Evolutionary conservation across 2,329 filamentous ascomycete genomes (phyloP), one percentile per base, ranked within the genome.

Genomic region (Colletotrichum simmondsii): DNA sequence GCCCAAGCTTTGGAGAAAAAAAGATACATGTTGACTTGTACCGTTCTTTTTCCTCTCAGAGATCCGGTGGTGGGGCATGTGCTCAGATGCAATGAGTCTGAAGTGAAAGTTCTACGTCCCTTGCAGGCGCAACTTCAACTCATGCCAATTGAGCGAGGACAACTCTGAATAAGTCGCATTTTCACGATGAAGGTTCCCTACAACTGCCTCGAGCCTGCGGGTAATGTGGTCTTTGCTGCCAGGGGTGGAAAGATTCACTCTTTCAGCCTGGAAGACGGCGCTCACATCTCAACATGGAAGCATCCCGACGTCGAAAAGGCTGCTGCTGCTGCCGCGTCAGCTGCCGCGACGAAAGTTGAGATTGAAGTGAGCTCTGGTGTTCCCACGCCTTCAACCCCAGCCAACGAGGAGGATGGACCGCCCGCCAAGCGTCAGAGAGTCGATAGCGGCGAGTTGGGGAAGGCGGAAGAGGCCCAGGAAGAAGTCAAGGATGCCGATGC

Each of bases 161-260:
- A 65, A 49, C n/a, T 54, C 14, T 12, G 8, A 26, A 49, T 28
- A 54, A 52, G 10, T 46, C 56, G 14, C 12, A 4, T 16, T 24
- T 5, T 63, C 56, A 79, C 76, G n/a, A 86, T 87, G 83, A 83
- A 83, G 74, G 79, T 89, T 70, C 92, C 92, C n/a, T 93, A 93
- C 77, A 92, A 93, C 77, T 89, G 90, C 76, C 82, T 94, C 59
- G 84, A 84, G 62, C 80, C 82, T 46, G 85, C 87, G 75, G 88
- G 88, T 58, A 81, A 87, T 76, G 82, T 93, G 24, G 81, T 98
- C 22, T 87, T 97, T 76, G 93, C 93, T 49, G 93, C 94, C 30
- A 91, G 92, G 73, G 94, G 94, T 16, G 89, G 92, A 60, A 90
- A 88, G 77, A 89, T 98, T 66, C 89, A 94, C 78, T 89, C 91